Base-by-base conservation (phyloP, 441 rosid species). In the Adansonia madagascariensis region DNA sequence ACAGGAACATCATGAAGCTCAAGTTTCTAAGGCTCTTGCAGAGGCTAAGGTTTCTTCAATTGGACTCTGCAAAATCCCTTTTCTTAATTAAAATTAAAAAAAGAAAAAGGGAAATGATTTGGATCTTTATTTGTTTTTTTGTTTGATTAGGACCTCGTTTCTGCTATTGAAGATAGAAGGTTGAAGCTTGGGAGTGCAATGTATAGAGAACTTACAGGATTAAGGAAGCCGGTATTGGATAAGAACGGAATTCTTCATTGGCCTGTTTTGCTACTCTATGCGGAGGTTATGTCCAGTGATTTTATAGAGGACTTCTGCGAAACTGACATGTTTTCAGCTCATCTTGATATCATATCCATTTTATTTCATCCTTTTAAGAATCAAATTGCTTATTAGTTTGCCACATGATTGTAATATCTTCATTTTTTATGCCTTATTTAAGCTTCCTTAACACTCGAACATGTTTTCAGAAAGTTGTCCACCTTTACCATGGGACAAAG, bases 201-300 rank as follows among this genome's bases (percentile, higher is more conserved):
- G 87, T 93, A 86, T 80, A 84, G 73, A 77, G 94, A 95, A 81
- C 98, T 93, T 78, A 86, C 86, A 50, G 97, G 98, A 61, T 76
- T 88, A 79, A 93, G 77, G 85, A 93, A 92, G 81, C 99, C 98
- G 52, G 61, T 80, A 20, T 81, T 95, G 55, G 98, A 95, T 85
- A 87, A 82, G 80, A 85, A 79, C 79, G 88, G 86, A 76, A 91
- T 92, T 77, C 87, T 95, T 55, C 98, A 93, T 80, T 95, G 98
- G 98, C 95, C 97, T 47, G 92, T 92, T 82, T 84, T 95, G 84
- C 89, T 95, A 82, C 86, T 95, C 59, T 95, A 95, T 77, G 93
- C 97, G 22, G 98, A 95, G 84, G 92, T 88, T 79, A 92, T 95
- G 97, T 88, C 97, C 74, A 92, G 97, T 77, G 98, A 95, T 85